A percentile compares a stretch with the other conserved stretches of the same genome.
Conservation (phyloP, 345 rosid genomes). For the Aegle marmelos region DNA sequence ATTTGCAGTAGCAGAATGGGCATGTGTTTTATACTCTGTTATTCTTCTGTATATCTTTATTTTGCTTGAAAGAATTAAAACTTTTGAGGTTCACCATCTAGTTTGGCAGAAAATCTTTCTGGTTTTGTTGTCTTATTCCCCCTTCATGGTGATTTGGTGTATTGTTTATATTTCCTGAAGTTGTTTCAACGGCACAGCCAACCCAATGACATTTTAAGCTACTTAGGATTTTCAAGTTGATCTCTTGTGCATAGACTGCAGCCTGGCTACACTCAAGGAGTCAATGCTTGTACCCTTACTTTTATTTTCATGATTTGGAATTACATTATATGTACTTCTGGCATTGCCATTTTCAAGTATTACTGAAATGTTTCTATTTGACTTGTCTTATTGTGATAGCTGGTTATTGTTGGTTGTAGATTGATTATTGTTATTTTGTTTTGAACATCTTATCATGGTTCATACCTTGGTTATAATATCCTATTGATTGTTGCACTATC, state of each 20-base stretch:
- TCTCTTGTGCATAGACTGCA: background rate
- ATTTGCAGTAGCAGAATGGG: background rate
- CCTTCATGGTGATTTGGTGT: background rate
- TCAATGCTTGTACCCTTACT: background rate
- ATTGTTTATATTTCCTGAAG: background rate
- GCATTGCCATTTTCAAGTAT: background rate
- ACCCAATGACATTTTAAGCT: background rate
- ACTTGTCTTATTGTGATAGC: background rate
- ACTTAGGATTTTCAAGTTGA: background rate
- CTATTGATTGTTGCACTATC: constrained; percentile 24
- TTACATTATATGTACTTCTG: background rate
- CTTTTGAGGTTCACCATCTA: background rate
- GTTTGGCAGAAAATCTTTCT: background rate
- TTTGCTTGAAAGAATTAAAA: background rate
- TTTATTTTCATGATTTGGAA: background rate
- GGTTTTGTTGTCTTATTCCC: background rate
- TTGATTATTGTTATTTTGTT: background rate
- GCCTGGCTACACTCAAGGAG: background rate
- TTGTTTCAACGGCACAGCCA: background rate
- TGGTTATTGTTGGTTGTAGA: background rate
- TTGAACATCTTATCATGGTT: background rate
- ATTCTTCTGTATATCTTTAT: background rate
- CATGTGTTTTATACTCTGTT: background rate
- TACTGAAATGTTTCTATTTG: background rate
- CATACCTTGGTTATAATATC: background rate